A percentile compares a stretch with the other conserved stretches of the same genome.
Evolutionary conservation across 129 eudicot species (phyloP).

Genomic region (Cynara cardunculus): DNA sequence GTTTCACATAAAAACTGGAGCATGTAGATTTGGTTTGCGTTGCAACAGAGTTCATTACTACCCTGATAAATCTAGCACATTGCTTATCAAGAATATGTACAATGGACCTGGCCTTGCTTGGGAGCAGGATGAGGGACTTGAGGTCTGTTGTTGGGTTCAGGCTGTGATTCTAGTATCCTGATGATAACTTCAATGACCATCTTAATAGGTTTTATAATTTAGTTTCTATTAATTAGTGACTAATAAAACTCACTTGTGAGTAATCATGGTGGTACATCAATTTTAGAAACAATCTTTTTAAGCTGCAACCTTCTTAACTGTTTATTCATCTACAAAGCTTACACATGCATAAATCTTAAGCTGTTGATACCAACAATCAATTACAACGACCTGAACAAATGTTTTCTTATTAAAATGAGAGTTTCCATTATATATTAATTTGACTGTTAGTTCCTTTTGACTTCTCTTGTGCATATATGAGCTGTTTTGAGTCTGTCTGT

Average conservation of each 20-base stretch:
- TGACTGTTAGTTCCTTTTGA: constrained; percentile 1
- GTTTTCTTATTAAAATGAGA: not conserved
- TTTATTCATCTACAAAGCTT: constrained; percentile 5
- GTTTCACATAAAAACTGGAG: constrained; percentile 96
- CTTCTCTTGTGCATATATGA: not conserved
- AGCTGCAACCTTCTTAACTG: not conserved
- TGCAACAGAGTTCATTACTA: constrained; percentile 97
- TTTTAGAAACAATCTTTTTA: not conserved
- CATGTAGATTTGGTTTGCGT: constrained; percentile 84
- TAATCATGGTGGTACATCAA: not conserved
- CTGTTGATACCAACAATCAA: not conserved
- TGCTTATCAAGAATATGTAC: constrained; percentile 97
- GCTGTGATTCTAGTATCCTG: constrained; percentile 92
- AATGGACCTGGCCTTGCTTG: constrained; percentile 96
- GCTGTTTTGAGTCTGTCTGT: not conserved
- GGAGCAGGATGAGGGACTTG: constrained; percentile 99
- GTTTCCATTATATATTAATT: not conserved
- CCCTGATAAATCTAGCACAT: constrained; percentile 83
- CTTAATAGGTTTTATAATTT: constrained; percentile 1
- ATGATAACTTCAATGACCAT: constrained; percentile 22
- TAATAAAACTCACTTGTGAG: constrained; percentile 10
- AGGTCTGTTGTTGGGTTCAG: constrained; percentile 96
- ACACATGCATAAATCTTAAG: not conserved
- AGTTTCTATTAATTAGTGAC: constrained; percentile 1
- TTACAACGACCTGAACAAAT: not conserved